Conservation (phyloP, 352 stramenopile species). For the Lagenidium giganteum region DNA sequence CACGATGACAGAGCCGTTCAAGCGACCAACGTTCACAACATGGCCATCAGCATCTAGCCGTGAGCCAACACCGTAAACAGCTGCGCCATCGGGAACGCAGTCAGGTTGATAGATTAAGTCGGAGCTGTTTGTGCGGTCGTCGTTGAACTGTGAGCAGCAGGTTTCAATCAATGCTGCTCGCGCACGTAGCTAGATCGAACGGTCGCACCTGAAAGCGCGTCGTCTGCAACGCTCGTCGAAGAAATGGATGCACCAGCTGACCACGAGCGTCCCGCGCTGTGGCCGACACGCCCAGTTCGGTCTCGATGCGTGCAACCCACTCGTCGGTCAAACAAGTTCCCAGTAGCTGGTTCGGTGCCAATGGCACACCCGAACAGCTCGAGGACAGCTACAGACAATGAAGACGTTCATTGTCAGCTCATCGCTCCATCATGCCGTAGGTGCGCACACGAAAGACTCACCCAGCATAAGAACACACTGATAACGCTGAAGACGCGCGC, state of each 20-base stretch:
- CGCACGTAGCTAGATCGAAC: no score
- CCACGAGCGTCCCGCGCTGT: constrained; percentile 1
- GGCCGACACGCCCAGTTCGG: constrained; percentile 3
- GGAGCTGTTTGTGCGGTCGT: constrained; percentile 9
- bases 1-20: constrained; percentile 22
- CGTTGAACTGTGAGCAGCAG: constrained; percentile 12
- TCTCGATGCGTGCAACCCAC: constrained; percentile 18
- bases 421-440: no score
- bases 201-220: constrained; percentile 16
- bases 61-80: constrained; percentile 18
- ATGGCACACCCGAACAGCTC: no score
- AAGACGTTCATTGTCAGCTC: no score
- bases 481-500: no score
- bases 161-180: no score
- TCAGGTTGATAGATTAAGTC: background rate
- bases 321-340: constrained; percentile 24
- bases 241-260: constrained; percentile 18
- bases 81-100: constrained; percentile 10
- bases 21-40: constrained; percentile 8
- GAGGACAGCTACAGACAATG: no score
- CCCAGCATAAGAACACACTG: no score
- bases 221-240: constrained; percentile 16
- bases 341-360: constrained; percentile 25
- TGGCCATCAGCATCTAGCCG: constrained; percentile 13
- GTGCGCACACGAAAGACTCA: no score